Base-by-base conservation (phyloP, 352 stramenopile genomes). In the Phytophthora fragariae region DNA sequence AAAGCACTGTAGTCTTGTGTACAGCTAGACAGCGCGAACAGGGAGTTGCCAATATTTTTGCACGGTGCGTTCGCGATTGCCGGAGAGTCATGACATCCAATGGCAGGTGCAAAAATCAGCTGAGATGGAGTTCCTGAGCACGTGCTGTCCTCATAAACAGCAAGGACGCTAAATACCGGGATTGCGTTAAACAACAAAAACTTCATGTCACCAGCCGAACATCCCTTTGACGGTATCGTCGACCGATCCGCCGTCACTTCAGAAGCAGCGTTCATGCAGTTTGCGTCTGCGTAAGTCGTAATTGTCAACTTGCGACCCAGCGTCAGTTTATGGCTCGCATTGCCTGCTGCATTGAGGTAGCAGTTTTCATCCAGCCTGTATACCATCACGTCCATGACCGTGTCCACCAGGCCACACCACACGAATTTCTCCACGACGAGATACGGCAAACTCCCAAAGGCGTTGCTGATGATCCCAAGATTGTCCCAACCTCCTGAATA, bases 111-210 rank as follows among this genome's bases (percentile, higher is more conserved):
- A 61, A 69, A 62, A 19, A 31, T 56, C 37, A 69, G 29, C 37
- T 62, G 19, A 5, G 39, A 62, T 62, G 62, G 62, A 35, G 37
- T 46, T 21, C 59, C 59, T 17, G 59, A 66, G 12, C 59, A 66
- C 2, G 59, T 37, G 11, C 19, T 66, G 59, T 66, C 59, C 24
- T 57, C 9, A 24, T 66, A 66, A 27, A 66, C 8, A 2, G 47
- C 17, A 14, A 37, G 1, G 5, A 27, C 31, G 17, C 37, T 46
- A 46, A 46, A 46, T 46, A 14, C 15, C 12, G 37, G 12, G 6
- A 7, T 14, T 46, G 37, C 2, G 37, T 46, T 46, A 12, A 17
- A 46, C 14, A 46, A 1, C 11, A 46, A 46, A 5, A 46, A 6
- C 37, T 46, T 46, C 5, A 12, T 8, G 14, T 44, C 14, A 27